Evolutionary conservation across 768 basidiomycete genomes (phyloP).

Genomic region (Butyriboletus loyo): DNA sequence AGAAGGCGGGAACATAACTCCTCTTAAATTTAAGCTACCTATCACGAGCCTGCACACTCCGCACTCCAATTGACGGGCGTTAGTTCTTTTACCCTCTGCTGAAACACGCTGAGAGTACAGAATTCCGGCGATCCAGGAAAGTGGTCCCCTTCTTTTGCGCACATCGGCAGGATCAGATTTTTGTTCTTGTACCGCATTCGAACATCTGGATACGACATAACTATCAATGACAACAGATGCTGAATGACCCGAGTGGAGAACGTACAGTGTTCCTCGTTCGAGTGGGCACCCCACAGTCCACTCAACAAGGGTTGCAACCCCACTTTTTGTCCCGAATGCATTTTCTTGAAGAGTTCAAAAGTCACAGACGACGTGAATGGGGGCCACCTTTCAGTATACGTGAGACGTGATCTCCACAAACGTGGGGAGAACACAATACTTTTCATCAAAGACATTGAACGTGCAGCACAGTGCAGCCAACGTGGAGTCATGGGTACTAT

Average conservation of each 20-base stretch:
- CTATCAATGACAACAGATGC: background rate
- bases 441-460: constrained; percentile 70
- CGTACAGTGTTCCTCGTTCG: constrained; percentile 44
- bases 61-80: constrained; percentile 63
- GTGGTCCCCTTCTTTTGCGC: constrained; percentile 65
- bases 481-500: constrained; percentile 71
- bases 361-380: constrained; percentile 72
- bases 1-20: no score
- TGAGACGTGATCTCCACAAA: background rate
- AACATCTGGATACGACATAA: constrained; percentile 40
- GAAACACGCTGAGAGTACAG: constrained; percentile 66
- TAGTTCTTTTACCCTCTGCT: constrained; percentile 56
- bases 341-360: constrained; percentile 66
- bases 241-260: background rate
- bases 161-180: constrained; percentile 59
- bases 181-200: constrained; percentile 78
- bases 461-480: constrained; percentile 62
- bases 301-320: constrained; percentile 43
- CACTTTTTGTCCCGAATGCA: constrained; percentile 4
- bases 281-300: constrained; percentile 33
- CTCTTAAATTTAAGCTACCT: no score
- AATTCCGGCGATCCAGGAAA: constrained; percentile 69
- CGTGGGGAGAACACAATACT: constrained; percentile 38
- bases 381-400: constrained; percentile 52
- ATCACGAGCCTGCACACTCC: no score